A percentile compares a stretch with the other conserved stretches of the same genome.
Conservation (phyloP, 2,329 filamentous ascomycete genomes). For the Dactylellina leptospora region DNA sequence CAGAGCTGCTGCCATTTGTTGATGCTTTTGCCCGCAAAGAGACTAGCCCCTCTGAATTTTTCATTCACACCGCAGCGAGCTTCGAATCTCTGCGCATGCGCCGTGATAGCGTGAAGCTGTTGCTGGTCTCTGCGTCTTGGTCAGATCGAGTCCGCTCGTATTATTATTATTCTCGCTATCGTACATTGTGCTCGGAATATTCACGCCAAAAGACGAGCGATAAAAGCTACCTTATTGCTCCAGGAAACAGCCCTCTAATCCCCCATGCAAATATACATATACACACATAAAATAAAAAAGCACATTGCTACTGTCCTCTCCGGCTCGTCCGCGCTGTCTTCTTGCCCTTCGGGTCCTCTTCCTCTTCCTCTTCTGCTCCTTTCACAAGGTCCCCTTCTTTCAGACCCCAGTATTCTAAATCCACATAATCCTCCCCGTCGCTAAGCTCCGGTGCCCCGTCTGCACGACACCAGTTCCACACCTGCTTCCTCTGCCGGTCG, state of each 20-base stretch:
- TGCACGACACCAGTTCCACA: constrained; percentile 79
- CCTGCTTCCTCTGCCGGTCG: constrained; percentile 74
- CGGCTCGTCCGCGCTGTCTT: constrained; percentile 43
- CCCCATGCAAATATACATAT: neutral
- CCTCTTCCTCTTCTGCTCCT: constrained; percentile 75
- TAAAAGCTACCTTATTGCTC: neutral
- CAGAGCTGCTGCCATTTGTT: constrained; percentile 15
- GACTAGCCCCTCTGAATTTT: constrained; percentile 18
- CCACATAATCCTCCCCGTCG: constrained; percentile 89
- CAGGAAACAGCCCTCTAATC: neutral
- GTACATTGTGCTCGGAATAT: neutral
- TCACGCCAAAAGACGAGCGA: neutral
- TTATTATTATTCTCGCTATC: neutral
- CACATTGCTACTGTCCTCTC: constrained; percentile 4
- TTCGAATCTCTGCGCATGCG: neutral
- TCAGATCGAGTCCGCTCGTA: too few relatives aligned
- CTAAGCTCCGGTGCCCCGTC: constrained; percentile 73
- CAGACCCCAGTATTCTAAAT: constrained; percentile 80
- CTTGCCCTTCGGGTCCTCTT: constrained; percentile 55
- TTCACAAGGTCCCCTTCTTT: constrained; percentile 76
- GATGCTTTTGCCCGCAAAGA: constrained; percentile 13
- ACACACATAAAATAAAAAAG: neutral
- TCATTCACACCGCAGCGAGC: neutral
- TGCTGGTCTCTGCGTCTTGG: too few relatives aligned
- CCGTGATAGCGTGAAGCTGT: neutral